These are phyloP conservation scores for Suillus discolor DNA, from an alignment of 768 basidiomycete species.

Conservation along the genomic window DNA sequence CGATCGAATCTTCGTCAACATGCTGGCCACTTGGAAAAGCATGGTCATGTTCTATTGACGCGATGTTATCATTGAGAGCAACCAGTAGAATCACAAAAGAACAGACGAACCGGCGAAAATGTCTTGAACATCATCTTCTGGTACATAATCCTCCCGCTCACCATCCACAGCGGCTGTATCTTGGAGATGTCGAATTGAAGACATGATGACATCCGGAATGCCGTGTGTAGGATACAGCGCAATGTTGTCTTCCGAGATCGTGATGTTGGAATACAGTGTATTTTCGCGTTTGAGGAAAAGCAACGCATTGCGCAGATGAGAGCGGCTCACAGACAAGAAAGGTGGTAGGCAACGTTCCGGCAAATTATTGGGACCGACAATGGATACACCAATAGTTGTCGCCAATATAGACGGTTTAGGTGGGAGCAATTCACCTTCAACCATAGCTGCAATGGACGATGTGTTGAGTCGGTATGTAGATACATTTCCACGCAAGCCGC, in stretches of 20 bases:
- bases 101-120: neutral
- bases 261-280: neutral
- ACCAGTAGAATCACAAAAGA: too few relatives aligned
- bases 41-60: neutral
- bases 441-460: slow-evolving; percentile 6
- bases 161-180: neutral
- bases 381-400: neutral
- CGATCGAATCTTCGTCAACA: neutral
- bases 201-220: neutral
- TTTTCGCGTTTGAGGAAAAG: neutral
- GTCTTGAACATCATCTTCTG: neutral
- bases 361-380: neutral
- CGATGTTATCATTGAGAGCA: too few relatives aligned
- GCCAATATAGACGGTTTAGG: neutral
- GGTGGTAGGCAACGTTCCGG: neutral
- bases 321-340: neutral
- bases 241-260: neutral
- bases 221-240: neutral
- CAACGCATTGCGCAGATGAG: neutral
- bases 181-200: neutral
- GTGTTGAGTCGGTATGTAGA: slow-evolving; percentile 20
- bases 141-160: neutral
- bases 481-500: neutral
- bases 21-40: neutral
- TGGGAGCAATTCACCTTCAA: neutral